Evolutionary conservation across 345 rosid species (phyloP).

Genomic region (Noccaea bulbosa): DNA sequence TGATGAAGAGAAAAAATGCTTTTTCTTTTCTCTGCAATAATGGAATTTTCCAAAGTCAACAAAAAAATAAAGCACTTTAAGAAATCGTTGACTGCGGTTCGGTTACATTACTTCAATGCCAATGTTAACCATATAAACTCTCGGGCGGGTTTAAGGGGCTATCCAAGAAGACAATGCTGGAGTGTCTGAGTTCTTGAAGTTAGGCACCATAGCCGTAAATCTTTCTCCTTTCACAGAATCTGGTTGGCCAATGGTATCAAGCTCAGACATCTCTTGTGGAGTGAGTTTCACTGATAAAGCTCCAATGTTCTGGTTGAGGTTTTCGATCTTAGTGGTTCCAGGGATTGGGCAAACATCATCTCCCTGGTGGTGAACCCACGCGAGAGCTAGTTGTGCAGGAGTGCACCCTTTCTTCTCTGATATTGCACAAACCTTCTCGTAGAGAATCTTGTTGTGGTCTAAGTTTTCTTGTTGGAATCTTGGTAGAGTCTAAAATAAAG

Average conservation of each 20-base stretch:
- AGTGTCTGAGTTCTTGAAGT: slow-evolving; percentile 49
- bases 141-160: not conserved
- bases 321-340: slow-evolving; percentile 62
- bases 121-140: not conserved
- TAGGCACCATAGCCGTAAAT: not conserved
- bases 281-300: slow-evolving; percentile 64
- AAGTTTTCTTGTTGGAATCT: slow-evolving; percentile 70
- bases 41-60: too few species aligned
- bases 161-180: slow-evolving; percentile 66
- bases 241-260: slow-evolving; percentile 50
- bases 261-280: slow-evolving; percentile 60
- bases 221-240: slow-evolving; percentile 54
- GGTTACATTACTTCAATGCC: too few species aligned
- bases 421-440: slow-evolving; percentile 26
- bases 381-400: slow-evolving; percentile 69
- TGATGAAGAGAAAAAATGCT: too few species aligned
- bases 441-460: slow-evolving; percentile 51
- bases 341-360: slow-evolving; percentile 71
- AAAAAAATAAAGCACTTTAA: too few species aligned
- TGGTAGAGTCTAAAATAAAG: slow-evolving; percentile 30
- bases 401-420: slow-evolving; percentile 44
- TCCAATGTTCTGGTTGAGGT: slow-evolving; percentile 63
- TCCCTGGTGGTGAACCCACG: slow-evolving; percentile 78
- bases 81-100: too few species aligned
- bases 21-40: too few species aligned